phyloP scores from a whole-genome alignment of 306 rosid genomes.

The Dryas drummondii region DNA sequence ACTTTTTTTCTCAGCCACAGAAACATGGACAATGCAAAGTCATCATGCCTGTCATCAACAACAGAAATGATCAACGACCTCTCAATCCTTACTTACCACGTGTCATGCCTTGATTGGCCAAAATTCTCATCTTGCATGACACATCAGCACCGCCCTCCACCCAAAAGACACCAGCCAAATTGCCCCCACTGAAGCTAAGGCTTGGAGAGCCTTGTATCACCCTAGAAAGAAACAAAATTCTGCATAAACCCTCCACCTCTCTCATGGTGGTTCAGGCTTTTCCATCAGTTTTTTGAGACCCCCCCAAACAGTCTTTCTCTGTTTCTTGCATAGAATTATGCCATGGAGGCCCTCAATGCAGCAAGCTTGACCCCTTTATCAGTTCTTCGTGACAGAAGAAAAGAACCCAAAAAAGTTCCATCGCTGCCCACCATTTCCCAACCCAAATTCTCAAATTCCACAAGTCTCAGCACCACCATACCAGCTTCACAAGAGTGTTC shows the following conservation, averaged over 20 bases:
- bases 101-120: slow-evolving; percentile 28
- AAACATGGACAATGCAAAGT: slow-evolving; percentile 8
- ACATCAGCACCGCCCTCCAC: slow-evolving; percentile 35
- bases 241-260: slow-evolving; percentile 21
- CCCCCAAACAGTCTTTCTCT: slow-evolving; percentile 11
- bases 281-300: slow-evolving; percentile 27
- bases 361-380: slow-evolving; percentile 75
- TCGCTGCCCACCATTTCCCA: slow-evolving; percentile 36
- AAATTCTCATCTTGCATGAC: slow-evolving; percentile 31
- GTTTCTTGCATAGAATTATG: slow-evolving; percentile 42
- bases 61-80: slow-evolving; percentile 24
- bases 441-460: slow-evolving; percentile 44
- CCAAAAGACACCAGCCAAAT: slow-evolving; percentile 16
- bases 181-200: slow-evolving; percentile 31
- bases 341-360: slow-evolving; percentile 98
- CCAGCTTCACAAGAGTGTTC: slow-evolving; percentile 28
- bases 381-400: slow-evolving; percentile 60
- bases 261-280: slow-evolving; percentile 32
- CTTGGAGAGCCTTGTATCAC: slow-evolving; percentile 28
- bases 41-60: slow-evolving; percentile 13
- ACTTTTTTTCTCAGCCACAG: slow-evolving; percentile 46
- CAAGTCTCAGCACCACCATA: slow-evolving; percentile 29
- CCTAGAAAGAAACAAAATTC: slow-evolving; percentile 11
- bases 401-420: slow-evolving; percentile 54
- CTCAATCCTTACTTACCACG: slow-evolving; percentile 38